phyloP scores from a whole-genome alignment of 2,329 filamentous ascomycete genomes.

The Lachnellula hyalina region DNA sequence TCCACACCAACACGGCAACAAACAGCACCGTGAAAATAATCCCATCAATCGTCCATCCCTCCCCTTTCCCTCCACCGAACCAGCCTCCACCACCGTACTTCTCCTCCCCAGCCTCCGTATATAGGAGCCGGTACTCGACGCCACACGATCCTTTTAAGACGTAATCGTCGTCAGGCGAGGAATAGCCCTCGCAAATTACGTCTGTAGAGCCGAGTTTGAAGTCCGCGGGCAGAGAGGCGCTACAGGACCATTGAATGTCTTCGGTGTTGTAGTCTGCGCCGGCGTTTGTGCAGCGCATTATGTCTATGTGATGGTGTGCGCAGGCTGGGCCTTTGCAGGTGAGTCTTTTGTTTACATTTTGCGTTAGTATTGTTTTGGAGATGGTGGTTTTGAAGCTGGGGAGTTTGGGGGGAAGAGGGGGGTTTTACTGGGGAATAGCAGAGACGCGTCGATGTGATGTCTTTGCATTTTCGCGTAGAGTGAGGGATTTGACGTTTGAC shows the following conservation, averaged over 20 bases:
- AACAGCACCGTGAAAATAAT: constrained; percentile 59
- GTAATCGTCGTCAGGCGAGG: constrained; percentile 68
- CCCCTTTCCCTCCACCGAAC: constrained; percentile 11
- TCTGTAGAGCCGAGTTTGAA: constrained; percentile 77
- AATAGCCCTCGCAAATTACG: constrained; percentile 88
- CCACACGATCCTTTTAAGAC: constrained; percentile 90
- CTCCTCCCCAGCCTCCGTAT: constrained; percentile 72
- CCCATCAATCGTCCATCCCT: constrained; percentile 32
- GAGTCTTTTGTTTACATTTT: constrained; percentile 35
- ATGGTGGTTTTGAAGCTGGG: too few relatives aligned
- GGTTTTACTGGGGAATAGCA: constrained; percentile 59
- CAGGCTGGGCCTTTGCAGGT: constrained; percentile 60
- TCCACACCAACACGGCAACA: constrained; percentile 53
- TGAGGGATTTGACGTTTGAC: constrained; percentile 69
- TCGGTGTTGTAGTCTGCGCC: constrained; percentile 73
- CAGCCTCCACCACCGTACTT: constrained; percentile 47
- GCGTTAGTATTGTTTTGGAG: too few relatives aligned
- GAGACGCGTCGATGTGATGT: constrained; percentile 73
- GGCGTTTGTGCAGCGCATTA: constrained; percentile 85
- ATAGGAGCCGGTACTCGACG: constrained; percentile 76
- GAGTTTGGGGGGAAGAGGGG: too few relatives aligned
- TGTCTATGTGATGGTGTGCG: constrained; percentile 58
- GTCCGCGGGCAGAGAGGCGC: constrained; percentile 53
- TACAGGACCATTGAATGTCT: constrained; percentile 89
- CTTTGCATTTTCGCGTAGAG: constrained; percentile 60